Base-by-base conservation (phyloP, 2,329 filamentous ascomycete species). In the Pseudovirgaria hyperparasitica region DNA sequence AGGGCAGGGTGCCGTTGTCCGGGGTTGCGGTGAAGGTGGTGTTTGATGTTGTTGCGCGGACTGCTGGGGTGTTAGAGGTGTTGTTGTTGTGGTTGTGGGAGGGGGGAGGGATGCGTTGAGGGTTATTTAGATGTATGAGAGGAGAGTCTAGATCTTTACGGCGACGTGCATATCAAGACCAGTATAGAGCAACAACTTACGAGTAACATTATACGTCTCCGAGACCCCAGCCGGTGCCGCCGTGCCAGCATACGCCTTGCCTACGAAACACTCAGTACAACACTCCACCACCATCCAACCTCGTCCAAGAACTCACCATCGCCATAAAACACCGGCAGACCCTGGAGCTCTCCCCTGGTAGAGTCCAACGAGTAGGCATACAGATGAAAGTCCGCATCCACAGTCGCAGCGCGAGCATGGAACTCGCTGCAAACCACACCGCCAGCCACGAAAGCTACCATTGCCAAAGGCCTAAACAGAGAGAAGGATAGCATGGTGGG, bases 171-270 rank as follows among this genome's bases (percentile, higher is more conserved):
- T 20, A 20, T 8, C 8, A 20, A n/a, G 19, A 20, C 8, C n/a
- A 11, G 14, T 6, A 10, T 8, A 13, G 2, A 13, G 5, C 12
- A 9, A 21, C 40, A 8, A 29, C 28, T 37, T 35, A 48, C 43
- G 37, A 19, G 44, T 52, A 27, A 55, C 37, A 31, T 52, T 50
- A 11, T 43, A 39, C 7, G 35, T 35, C 13, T 41, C 26, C 9
- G 31, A 26, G 5, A 36, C 37, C 17, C 33, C 38, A 5, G 33
- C 23, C 5, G 37, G 40, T 13, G 31, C 25, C 11, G 25, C 20
- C 4, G 14, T 19, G 6, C 49, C 50, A 18, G 51, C 39, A 27
- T 53, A 55, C n/a, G 49, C 50, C 23, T 43, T 32, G 3, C 47
- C 50, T 54, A 19, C 25, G 17, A 14, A 16, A 23, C 17, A 22